Percentiles rank a stretch among this genome's conserved stretches.
Evolutionary conservation across 163 green algal species (phyloP).

Genomic region (Picocystis sp.): DNA sequence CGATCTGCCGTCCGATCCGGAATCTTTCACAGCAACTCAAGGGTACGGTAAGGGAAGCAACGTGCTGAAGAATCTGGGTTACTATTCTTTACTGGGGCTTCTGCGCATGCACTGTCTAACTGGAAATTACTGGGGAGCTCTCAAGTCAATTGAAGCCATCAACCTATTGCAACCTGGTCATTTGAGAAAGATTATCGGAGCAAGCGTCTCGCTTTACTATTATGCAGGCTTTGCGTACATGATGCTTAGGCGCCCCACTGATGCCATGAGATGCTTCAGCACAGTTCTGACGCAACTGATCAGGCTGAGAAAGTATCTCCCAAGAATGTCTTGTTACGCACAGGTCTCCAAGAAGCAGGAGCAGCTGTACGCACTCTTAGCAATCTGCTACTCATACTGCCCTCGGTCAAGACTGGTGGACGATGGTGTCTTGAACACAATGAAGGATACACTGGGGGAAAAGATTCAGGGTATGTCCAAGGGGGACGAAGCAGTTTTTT

Average conservation of each 20-base stretch:
- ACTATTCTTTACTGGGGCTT: slow-evolving; percentile 83
- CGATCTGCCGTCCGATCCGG: slow-evolving; percentile 29
- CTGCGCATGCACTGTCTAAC: slow-evolving; percentile 77
- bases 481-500: slow-evolving; percentile 40
- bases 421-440: too few species aligned
- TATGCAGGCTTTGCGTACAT: slow-evolving; percentile 87
- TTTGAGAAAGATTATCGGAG: slow-evolving; percentile 37
- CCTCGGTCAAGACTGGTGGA: slow-evolving; percentile 14
- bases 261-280: slow-evolving; percentile 12
- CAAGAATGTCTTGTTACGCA: slow-evolving; percentile 25
- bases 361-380: slow-evolving; percentile 87
- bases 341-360: slow-evolving; percentile 96
- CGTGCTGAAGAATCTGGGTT: slow-evolving; percentile 87
- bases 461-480: slow-evolving; percentile 21
- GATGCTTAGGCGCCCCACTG: slow-evolving; percentile 51
- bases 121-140: slow-evolving; percentile 67
- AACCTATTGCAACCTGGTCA: slow-evolving; percentile 35
- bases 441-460: neutral
- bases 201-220: slow-evolving; percentile 84
- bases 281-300: neutral
- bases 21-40: slow-evolving; percentile 38
- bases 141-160: slow-evolving; percentile 50
- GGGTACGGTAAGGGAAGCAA: slow-evolving; percentile 67
- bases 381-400: slow-evolving; percentile 62
- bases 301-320: too few species aligned